phyloP scores from a whole-genome alignment of 164 flowering plant genomes.

The Stephania yunnanensis region DNA sequence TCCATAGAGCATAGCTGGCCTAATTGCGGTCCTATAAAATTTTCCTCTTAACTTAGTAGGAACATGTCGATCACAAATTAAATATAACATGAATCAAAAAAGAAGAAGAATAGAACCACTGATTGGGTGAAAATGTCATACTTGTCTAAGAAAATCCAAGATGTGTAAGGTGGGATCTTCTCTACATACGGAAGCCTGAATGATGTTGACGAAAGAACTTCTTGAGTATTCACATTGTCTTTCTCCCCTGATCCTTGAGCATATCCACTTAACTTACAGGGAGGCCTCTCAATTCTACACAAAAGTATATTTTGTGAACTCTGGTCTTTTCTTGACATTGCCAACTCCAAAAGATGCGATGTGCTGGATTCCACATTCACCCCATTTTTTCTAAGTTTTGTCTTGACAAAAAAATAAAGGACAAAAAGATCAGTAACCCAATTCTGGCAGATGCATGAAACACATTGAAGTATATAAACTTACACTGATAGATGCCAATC shows the following conservation, averaged over 20 bases:
- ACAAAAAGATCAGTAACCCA: not conserved
- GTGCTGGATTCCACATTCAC: conserved; percentile 39
- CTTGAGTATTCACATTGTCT: conserved; percentile 42
- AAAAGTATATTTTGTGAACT: conserved; percentile 37
- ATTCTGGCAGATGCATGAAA: not conserved
- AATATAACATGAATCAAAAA: not conserved
- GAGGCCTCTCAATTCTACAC: conserved; percentile 43
- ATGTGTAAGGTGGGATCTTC: conserved; percentile 82
- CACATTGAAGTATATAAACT: conserved; percentile 10
- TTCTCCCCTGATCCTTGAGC: conserved; percentile 49
- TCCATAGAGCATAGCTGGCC: too few relatives aligned
- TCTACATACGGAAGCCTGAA: conserved; percentile 61
- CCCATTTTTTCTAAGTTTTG: conserved; percentile 48
- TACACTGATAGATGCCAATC: conserved; percentile 52
- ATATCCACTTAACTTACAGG: conserved; percentile 38
- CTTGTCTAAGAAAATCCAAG: conserved; percentile 93
- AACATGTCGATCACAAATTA: too few relatives aligned
- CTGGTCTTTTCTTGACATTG: conserved; percentile 26
- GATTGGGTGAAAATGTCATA: conserved; percentile 16
- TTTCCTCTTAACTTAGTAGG: too few relatives aligned
- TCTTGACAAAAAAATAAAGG: conserved; percentile 33
- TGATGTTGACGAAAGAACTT: conserved; percentile 32
- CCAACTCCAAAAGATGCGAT: conserved; percentile 26
- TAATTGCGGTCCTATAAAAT: too few relatives aligned
- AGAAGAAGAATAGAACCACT: not conserved